phyloP scores from a whole-genome alignment of 2,329 filamentous ascomycete genomes.

The Fusarium camptoceras region DNA sequence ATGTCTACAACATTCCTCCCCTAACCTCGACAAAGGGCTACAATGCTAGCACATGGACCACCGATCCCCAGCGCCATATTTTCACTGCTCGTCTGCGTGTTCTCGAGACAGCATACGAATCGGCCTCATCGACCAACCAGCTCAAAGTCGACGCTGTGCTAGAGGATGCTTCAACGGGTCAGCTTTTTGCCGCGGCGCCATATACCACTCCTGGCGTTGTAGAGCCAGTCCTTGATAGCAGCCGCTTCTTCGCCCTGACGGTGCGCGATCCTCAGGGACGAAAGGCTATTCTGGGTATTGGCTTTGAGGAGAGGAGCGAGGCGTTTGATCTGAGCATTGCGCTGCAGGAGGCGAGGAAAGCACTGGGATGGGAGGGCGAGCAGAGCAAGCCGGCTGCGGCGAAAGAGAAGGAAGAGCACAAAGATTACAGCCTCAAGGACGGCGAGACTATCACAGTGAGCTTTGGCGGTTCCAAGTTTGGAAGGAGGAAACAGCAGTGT shows the following conservation, averaged over 20 bases:
- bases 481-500: slow-evolving; percentile 58
- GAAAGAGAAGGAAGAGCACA: slow-evolving; percentile 54
- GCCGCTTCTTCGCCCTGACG: slow-evolving; percentile 84
- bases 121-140: slow-evolving; percentile 57
- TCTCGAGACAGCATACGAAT: slow-evolving; percentile 75
- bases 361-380: slow-evolving; percentile 68
- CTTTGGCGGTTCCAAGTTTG: slow-evolving; percentile 68
- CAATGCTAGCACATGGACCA: slow-evolving; percentile 81
- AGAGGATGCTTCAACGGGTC: slow-evolving; percentile 77
- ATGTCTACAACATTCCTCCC: slow-evolving; percentile 90
- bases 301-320: slow-evolving; percentile 87
- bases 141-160: slow-evolving; percentile 82
- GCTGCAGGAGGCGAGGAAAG: slow-evolving; percentile 80
- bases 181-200: slow-evolving; percentile 86
- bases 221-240: slow-evolving; percentile 82
- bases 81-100: slow-evolving; percentile 86
- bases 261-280: slow-evolving; percentile 80
- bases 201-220: slow-evolving; percentile 76
- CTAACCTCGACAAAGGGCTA: slow-evolving; percentile 83
- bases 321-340: slow-evolving; percentile 88
- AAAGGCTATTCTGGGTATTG: slow-evolving; percentile 84
- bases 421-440: slow-evolving; percentile 86
- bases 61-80: slow-evolving; percentile 77
- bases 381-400: slow-evolving; percentile 52
- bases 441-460: slow-evolving; percentile 90